phyloP scores from a whole-genome alignment of 164 flowering plant species.

The grape (Vitis vinifera) region DNA sequence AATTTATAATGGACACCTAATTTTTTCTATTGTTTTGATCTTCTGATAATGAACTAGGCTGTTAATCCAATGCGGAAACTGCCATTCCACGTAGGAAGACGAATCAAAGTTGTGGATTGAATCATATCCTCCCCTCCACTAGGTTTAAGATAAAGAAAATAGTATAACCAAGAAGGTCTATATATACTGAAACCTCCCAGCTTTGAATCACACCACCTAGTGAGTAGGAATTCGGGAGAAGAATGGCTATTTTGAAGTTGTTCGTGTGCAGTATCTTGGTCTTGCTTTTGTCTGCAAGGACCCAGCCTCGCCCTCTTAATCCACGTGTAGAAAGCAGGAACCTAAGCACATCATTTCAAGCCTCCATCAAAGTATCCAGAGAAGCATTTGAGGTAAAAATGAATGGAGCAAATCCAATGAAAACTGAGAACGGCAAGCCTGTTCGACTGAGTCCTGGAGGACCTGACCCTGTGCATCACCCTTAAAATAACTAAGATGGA shows the following conservation, averaged over 20 bases:
- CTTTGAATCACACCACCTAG: not conserved
- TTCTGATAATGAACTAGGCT: not conserved
- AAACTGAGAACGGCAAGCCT: not conserved
- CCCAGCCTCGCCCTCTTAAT: slow-evolving; percentile 3
- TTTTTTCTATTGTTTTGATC: not conserved
- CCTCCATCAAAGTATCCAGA: not conserved
- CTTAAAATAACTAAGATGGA: not conserved
- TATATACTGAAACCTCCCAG: slow-evolving; percentile 1
- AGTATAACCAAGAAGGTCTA: not conserved
- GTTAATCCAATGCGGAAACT: not conserved
- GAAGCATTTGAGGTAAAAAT: not conserved
- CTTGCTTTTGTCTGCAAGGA: slow-evolving; percentile 5
- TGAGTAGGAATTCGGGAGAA: not conserved
- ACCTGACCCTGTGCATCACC: slow-evolving; percentile 20
- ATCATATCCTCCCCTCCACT: not conserved
- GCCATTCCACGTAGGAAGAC: not conserved
- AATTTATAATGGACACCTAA: not conserved
- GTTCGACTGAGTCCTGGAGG: slow-evolving; percentile 17
- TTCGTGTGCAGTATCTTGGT: slow-evolving; percentile 5
- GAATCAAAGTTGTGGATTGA: not conserved
- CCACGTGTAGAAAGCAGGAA: not conserved
- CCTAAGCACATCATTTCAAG: not conserved
- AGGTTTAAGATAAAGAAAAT: not conserved
- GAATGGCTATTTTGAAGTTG: slow-evolving; percentile 4
- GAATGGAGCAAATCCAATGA: not conserved